phyloP scores from a whole-genome alignment of 352 stramenopile species.

The Globisporangium radiosum region DNA sequence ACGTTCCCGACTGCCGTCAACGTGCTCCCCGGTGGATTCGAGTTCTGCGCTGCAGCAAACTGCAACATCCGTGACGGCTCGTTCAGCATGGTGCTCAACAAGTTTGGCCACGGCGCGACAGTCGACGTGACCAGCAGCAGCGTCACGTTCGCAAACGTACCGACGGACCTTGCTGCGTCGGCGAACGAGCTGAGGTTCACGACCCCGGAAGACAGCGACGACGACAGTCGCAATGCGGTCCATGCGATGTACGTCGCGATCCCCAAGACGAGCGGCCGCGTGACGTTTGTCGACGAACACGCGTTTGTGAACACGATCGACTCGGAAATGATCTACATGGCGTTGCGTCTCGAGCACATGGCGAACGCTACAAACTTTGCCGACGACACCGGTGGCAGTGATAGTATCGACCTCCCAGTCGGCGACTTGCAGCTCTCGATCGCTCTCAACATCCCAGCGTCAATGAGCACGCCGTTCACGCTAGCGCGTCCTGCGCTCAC shows the following conservation, averaged over 20 bases:
- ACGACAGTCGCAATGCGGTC: background rate
- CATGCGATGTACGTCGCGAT: background rate
- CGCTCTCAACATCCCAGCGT: background rate
- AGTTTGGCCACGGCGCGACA: background rate
- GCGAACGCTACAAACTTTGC: background rate
- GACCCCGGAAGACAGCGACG: background rate
- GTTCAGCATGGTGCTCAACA: conserved; percentile 14
- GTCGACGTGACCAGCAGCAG: background rate
- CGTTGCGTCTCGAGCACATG: background rate
- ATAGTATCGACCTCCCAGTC: background rate
- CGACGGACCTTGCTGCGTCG: conserved; percentile 1
- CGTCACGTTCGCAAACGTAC: background rate
- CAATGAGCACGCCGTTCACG: background rate
- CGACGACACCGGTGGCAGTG: background rate
- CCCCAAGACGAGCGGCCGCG: background rate
- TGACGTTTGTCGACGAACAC: too few species aligned
- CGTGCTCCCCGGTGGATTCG: conserved; percentile 13
- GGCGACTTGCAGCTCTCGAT: background rate
- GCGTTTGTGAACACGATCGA: background rate
- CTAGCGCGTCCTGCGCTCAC: conserved; percentile 3
- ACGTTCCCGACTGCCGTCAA: conserved; percentile 7
- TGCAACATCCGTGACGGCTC: conserved; percentile 14
- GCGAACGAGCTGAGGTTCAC: conserved; percentile 4
- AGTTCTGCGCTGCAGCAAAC: conserved; percentile 11
- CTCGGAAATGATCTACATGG: background rate